These are phyloP conservation scores for Phytophthora kernoviae DNA, from an alignment of 352 stramenopile species.

Conservation along the genomic window DNA sequence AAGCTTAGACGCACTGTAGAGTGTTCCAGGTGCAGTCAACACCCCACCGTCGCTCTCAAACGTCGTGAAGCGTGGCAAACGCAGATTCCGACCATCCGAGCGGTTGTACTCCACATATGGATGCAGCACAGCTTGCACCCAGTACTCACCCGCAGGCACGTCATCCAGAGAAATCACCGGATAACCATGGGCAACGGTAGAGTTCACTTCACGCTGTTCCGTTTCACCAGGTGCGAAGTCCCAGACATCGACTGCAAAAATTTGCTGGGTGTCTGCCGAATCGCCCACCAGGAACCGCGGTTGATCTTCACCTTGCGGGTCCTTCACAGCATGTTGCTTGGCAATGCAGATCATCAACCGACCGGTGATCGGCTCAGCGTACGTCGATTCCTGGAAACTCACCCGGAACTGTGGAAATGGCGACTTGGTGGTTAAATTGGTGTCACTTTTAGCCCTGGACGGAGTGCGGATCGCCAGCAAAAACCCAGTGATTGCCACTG, in stretches of 20 bases:
- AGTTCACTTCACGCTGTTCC: slow-evolving; percentile 52
- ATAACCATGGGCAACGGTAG: slow-evolving; percentile 47
- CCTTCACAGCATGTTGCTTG: slow-evolving; percentile 47
- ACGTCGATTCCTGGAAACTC: slow-evolving; percentile 36
- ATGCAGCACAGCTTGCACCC: slow-evolving; percentile 64
- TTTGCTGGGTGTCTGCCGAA: slow-evolving; percentile 54
- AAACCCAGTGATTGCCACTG: slow-evolving; percentile 15
- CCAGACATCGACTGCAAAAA: slow-evolving; percentile 69
- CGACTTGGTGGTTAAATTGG: slow-evolving; percentile 7
- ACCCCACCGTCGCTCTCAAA: slow-evolving; percentile 66
- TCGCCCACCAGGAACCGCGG: slow-evolving; percentile 58
- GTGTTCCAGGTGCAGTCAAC: slow-evolving; percentile 57
- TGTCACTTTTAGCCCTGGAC: background rate
- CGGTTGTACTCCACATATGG: slow-evolving; percentile 72
- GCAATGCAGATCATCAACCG: slow-evolving; percentile 65
- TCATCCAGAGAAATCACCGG: slow-evolving; percentile 46
- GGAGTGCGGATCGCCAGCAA: slow-evolving; percentile 10
- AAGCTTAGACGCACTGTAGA: slow-evolving; percentile 62
- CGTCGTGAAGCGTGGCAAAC: slow-evolving; percentile 53
- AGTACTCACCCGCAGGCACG: slow-evolving; percentile 60
- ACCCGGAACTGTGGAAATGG: slow-evolving; percentile 42
- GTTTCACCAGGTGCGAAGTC: slow-evolving; percentile 38
- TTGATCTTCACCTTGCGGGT: slow-evolving; percentile 55
- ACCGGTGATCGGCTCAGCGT: slow-evolving; percentile 48
- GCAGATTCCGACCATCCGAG: slow-evolving; percentile 50